Percentiles rank a stretch among this genome's conserved stretches.
Evolutionary conservation across 2,329 filamentous ascomycete genomes (phyloP).

Genomic region (Ophiostoma piceae): DNA sequence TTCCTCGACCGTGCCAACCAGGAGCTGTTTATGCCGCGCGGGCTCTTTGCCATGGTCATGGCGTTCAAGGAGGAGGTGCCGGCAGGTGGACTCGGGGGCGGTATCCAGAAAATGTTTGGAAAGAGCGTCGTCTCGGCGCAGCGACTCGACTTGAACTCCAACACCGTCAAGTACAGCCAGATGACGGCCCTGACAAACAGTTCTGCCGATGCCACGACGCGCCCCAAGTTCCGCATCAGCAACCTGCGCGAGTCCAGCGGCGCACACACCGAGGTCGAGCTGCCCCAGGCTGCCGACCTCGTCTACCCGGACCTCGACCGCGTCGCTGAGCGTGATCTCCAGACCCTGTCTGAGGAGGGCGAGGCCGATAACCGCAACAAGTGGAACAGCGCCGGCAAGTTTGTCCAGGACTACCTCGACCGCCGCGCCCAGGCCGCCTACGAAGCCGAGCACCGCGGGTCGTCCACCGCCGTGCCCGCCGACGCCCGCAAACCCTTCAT

Average conservation of each 20-base stretch:
- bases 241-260: constrained; percentile 35
- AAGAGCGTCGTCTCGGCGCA: background rate
- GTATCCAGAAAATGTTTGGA: background rate
- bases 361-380: constrained; percentile 25
- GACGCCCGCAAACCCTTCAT: constrained; percentile 36
- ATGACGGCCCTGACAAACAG: background rate
- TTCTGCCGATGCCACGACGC: constrained; percentile 23
- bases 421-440: constrained; percentile 44
- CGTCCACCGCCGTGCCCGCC: constrained; percentile 34
- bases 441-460: constrained; percentile 39
- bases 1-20: constrained; percentile 33
- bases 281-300: constrained; percentile 38
- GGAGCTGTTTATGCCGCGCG: constrained; percentile 33
- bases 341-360: background rate
- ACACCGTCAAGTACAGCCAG: constrained; percentile 1
- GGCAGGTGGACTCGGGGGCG: constrained; percentile 17
- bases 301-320: constrained; percentile 29
- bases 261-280: constrained; percentile 35
- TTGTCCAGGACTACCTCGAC: constrained; percentile 46
- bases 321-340: background rate
- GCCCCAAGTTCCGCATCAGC: constrained; percentile 31
- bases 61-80: constrained; percentile 30
- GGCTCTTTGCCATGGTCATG: constrained; percentile 33
- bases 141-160: background rate
- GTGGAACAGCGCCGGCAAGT: constrained; percentile 34